Conservation (phyloP, 2,329 filamentous ascomycete genomes). For the Sporothrix pallida region DNA sequence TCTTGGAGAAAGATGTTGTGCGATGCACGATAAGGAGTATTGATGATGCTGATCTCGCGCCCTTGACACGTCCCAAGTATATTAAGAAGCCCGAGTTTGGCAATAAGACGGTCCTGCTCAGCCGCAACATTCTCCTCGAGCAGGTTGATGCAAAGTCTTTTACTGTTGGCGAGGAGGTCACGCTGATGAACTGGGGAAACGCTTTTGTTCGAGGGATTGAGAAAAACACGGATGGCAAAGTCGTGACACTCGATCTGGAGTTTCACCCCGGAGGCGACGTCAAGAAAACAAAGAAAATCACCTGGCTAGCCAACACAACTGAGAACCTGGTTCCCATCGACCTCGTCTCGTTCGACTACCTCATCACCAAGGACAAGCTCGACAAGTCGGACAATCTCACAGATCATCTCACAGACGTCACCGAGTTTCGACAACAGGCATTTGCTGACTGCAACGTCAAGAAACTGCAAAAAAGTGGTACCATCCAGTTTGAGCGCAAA, state of each 20-base stretch:
- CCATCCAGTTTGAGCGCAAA: neutral
- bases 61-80: neutral
- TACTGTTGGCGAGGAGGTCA: neutral
- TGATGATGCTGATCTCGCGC: neutral
- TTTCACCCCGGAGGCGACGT: neutral
- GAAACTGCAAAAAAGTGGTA: neutral
- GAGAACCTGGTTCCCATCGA: neutral
- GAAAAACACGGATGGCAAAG: neutral
- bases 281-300: constrained; percentile 2
- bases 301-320: neutral
- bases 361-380: neutral
- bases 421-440: neutral
- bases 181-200: constrained; percentile 8
- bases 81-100: neutral
- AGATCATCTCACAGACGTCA: neutral
- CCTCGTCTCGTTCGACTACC: neutral
- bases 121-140: neutral
- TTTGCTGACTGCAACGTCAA: neutral
- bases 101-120: neutral
- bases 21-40: neutral
- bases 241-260: neutral
- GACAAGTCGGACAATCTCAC: neutral
- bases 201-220: neutral
- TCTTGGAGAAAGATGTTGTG: neutral
- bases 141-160: neutral